Evolutionary conservation across 768 basidiomycete species (phyloP).

Genomic region (Russula brevipes): DNA sequence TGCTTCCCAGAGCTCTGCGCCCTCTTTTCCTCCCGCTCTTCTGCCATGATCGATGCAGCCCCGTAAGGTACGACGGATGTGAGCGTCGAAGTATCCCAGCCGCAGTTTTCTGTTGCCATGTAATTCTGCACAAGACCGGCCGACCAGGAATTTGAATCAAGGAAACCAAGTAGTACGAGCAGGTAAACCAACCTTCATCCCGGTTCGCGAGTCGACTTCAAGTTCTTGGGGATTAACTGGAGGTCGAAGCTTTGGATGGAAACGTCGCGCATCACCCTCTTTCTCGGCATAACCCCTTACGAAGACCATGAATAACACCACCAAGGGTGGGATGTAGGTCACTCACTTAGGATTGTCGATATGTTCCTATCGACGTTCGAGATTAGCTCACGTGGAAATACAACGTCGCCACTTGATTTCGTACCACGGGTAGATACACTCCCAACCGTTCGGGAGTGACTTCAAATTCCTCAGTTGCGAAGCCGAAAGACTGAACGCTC

Average conservation of each 20-base stretch:
- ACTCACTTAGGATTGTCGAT: constrained; percentile 72
- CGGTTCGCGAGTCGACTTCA: constrained; percentile 67
- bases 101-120: constrained; percentile 52
- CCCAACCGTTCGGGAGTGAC: constrained; percentile 69
- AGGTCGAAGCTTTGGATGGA: constrained; percentile 67
- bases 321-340: background rate
- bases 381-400: background rate
- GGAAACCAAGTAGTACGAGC: background rate
- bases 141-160: background rate
- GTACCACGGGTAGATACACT: constrained; percentile 66
- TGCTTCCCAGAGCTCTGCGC: constrained; percentile 55
- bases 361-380: constrained; percentile 44
- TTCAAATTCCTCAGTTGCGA: constrained; percentile 61
- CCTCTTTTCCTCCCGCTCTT: constrained; percentile 49
- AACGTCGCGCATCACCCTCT: constrained; percentile 65
- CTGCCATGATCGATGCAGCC: constrained; percentile 67
- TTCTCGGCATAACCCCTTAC: constrained; percentile 45
- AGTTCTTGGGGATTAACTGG: constrained; percentile 70
- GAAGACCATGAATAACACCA: background rate
- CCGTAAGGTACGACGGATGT: constrained; percentile 55
- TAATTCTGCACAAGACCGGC: constrained; percentile 48
- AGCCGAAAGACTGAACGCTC: constrained; percentile 50
- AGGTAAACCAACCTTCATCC: constrained; percentile 38
- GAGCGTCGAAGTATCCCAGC: constrained; percentile 70
- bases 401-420: constrained; percentile 18